Conservation (phyloP, 306 rosid species). For the Rosa chinensis region DNA sequence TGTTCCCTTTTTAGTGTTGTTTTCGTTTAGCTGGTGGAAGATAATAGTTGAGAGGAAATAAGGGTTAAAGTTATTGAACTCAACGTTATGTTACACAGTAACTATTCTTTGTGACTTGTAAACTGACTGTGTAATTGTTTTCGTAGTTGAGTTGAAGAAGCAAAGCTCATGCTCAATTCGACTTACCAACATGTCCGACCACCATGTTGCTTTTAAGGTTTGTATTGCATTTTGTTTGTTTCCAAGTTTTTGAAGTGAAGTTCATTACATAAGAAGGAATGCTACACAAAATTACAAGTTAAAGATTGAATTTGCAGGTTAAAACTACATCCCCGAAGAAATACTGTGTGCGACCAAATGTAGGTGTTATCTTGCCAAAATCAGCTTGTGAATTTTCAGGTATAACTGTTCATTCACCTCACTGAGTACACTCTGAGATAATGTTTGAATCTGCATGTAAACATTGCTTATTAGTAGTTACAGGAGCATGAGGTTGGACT, state of each 20-base stretch:
- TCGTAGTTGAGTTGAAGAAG: constrained; percentile 77
- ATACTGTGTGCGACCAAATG: constrained; percentile 89
- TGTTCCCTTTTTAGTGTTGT: not conserved
- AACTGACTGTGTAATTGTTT: constrained; percentile 17
- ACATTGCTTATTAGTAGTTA: not conserved
- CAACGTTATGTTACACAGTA: not conserved
- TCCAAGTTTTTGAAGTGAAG: not conserved
- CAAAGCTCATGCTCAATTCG: constrained; percentile 76
- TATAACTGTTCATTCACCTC: constrained; percentile 27
- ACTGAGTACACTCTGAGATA: not conserved
- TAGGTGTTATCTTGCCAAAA: constrained; percentile 71
- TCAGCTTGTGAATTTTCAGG: constrained; percentile 72
- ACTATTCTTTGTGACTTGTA: not conserved
- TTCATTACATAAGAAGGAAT: not conserved
- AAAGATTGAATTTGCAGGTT: constrained; percentile 49
- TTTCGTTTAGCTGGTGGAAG: not conserved
- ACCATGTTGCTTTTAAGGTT: constrained; percentile 86
- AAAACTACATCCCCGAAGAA: constrained; percentile 93
- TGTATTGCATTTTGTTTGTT: constrained; percentile 12
- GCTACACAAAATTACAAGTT: not conserved
- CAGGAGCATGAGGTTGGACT: not conserved
- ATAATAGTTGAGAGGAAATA: not conserved
- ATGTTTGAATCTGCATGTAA: constrained; percentile 1
- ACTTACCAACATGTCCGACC: constrained; percentile 55
- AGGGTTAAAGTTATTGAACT: not conserved